Evolutionary conservation across 805 yeast genomes (phyloP).

Genomic region (Lachancea sp.): DNA sequence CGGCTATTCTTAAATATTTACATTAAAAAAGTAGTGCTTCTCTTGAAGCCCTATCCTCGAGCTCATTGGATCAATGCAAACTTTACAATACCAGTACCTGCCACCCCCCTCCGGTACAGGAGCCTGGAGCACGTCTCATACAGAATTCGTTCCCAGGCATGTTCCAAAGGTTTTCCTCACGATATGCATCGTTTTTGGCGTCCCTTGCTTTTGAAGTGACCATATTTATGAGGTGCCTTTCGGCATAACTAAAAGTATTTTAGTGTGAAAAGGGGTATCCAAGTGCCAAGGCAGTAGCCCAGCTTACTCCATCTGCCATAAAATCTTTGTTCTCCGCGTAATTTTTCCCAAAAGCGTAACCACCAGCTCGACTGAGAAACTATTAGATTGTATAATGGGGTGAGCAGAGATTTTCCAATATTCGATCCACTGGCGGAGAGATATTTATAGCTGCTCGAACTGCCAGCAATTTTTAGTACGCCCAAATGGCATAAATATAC

Average conservation of each 20-base stretch:
- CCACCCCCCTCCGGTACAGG: too few relatives aligned
- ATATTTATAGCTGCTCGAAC: constrained; percentile 31
- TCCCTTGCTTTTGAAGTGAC: too few relatives aligned
- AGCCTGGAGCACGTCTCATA: too few relatives aligned
- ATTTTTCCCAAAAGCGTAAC: constrained; percentile 6
- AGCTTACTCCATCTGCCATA: constrained; percentile 12
- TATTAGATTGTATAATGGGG: constrained; percentile 26
- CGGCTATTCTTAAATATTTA: background rate
- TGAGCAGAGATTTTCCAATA: constrained; percentile 19
- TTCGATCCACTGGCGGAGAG: constrained; percentile 22
- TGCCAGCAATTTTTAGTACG: constrained; percentile 27
- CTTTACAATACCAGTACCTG: too few relatives aligned
- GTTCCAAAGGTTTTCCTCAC: too few relatives aligned
- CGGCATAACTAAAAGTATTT: background rate
- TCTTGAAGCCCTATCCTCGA: too few relatives aligned
- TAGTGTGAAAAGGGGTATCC: constrained; percentile 6
- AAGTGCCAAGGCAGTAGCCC: constrained; percentile 10
- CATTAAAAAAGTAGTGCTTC: background rate
- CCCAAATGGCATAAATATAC: constrained; percentile 26
- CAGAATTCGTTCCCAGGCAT: too few relatives aligned
- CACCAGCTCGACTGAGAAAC: constrained; percentile 11
- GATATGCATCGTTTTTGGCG: too few relatives aligned
- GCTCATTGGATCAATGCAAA: too few relatives aligned
- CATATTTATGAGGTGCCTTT: too few relatives aligned
- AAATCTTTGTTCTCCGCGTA: constrained; percentile 8